Evolutionary conservation across 2,329 filamentous ascomycete genomes (phyloP), one percentile per base, ranked within the genome.

Genomic region (Trichoderma harzianum): DNA sequence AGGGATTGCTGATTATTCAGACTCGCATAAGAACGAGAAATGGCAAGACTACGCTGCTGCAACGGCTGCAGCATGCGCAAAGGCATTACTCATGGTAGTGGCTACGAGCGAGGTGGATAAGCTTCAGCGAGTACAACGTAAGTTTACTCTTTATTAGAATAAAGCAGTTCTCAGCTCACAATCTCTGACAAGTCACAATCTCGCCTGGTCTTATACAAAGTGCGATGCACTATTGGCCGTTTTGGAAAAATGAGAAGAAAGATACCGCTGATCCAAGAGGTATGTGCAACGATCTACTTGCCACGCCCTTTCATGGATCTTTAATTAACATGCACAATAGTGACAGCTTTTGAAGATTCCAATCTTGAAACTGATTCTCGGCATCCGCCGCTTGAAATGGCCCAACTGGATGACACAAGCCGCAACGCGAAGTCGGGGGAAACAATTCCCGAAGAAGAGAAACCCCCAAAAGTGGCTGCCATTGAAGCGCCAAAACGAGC

Each of bases 1-100:
- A 21, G 82, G 81, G 0, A 81, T 84, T 0, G 84, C 78, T 28
- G 80, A 83, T 63, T 84, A 83, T 63, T 76, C 80, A 6, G 82
- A 84, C 72, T 79, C 76, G 0, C 80, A 83, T 69, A 83, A 83
- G 65, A 79, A 78, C 30, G 78, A 83, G 8, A 32, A 51, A 5
- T 83, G 81, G 82, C 80, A 83, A 28, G 47, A 43, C 0, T 83
- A 81, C 71, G 81, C 82, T 0, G 80, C 82, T 0, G 75, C 75
- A 0, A 76, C 76, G 0, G 81, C 82, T 0, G 81, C 81, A 0
- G 78, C 78, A 14, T 78, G 75, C 30, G 76, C 77, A 26, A 78
- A 75, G 70, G 71, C 76, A 12, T 47, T 47, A 21, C 18, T 47
- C 18, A 47, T 47, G 43, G 43, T 47, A 6, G 43, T 47, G 43